Evolutionary conservation across 805 yeast species (phyloP).

Genomic region (Vanderwaltozyma tropicalis): DNA sequence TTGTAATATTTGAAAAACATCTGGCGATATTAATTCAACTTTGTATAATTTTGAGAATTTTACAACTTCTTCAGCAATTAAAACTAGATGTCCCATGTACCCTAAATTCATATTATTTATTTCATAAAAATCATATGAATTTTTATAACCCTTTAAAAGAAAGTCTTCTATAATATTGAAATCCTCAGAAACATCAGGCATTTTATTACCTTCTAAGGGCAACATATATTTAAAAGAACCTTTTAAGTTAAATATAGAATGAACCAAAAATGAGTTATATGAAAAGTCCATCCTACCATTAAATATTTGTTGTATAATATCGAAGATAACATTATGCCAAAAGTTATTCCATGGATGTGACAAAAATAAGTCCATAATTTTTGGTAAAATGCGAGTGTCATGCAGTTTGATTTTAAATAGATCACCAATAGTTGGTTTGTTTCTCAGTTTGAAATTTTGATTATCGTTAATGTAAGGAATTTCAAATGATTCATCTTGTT

Average conservation of each 20-base stretch:
- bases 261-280: conserved; percentile 65
- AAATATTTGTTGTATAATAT: conserved; percentile 86
- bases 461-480: conserved; percentile 30
- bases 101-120: conserved; percentile 64
- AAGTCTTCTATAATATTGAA: conserved; percentile 47
- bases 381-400: conserved; percentile 59
- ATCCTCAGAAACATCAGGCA: too few species aligned
- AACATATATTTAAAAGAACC: conserved; percentile 13
- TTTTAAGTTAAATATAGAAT: conserved; percentile 21
- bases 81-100: conserved; percentile 92
- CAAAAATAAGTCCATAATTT: conserved; percentile 67
- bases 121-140: conserved; percentile 50
- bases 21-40: conserved; percentile 26
- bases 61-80: conserved; percentile 91
- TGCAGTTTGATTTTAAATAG: conserved; percentile 69
- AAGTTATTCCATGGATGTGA: conserved; percentile 94
- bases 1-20: conserved; percentile 16
- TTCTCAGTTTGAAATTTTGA: conserved; percentile 36
- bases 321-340: conserved; percentile 94
- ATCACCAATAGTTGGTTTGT: conserved; percentile 74
- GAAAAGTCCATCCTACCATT: conserved; percentile 82
- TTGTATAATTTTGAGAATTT: conserved; percentile 51
- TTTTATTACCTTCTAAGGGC: too few species aligned
- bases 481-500: conserved; percentile 29
- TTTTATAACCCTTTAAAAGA: conserved; percentile 51